phyloP scores from a whole-genome alignment of 2,329 filamentous ascomycete species.

The Fusarium virguliforme region DNA sequence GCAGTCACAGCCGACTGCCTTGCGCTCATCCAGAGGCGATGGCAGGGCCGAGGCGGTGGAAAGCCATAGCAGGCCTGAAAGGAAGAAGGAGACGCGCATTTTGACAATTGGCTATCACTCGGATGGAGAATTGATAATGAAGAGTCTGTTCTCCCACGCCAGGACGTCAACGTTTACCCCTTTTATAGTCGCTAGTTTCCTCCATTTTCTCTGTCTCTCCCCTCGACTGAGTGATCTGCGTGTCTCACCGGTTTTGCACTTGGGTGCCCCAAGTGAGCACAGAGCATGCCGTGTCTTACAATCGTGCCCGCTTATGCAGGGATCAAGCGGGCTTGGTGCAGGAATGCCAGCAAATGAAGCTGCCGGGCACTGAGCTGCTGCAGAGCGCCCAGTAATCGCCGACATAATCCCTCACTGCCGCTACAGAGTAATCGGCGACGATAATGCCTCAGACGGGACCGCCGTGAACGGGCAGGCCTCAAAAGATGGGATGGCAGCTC shows the following conservation, averaged over 20 bases:
- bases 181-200: slow-evolving; percentile 13
- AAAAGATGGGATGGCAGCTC: slow-evolving; percentile 5
- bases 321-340: slow-evolving; percentile 10
- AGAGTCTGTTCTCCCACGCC: no score
- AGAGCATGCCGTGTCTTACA: slow-evolving; percentile 26
- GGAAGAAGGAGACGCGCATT: slow-evolving; percentile 40
- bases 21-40: slow-evolving; percentile 19
- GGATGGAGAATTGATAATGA: background rate
- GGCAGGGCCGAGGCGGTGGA: slow-evolving; percentile 35
- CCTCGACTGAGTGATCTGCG: slow-evolving; percentile 21
- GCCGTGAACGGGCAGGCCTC: slow-evolving; percentile 6
- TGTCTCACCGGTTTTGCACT: slow-evolving; percentile 16
- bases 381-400: slow-evolving; percentile 7
- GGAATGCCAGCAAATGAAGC: slow-evolving; percentile 11
- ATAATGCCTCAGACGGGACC: slow-evolving; percentile 3
- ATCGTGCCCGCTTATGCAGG: slow-evolving; percentile 15
- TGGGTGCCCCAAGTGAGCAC: slow-evolving; percentile 18
- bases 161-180: background rate
- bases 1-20: slow-evolving; percentile 42
- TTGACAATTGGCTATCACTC: slow-evolving; percentile 1
- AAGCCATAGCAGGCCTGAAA: slow-evolving; percentile 36
- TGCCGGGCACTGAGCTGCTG: background rate
- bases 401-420: slow-evolving; percentile 1
- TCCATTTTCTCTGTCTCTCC: background rate
- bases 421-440: background rate